phyloP scores from a whole-genome alignment of 179 eudicot genomes.

The Spinacia oleracea region DNA sequence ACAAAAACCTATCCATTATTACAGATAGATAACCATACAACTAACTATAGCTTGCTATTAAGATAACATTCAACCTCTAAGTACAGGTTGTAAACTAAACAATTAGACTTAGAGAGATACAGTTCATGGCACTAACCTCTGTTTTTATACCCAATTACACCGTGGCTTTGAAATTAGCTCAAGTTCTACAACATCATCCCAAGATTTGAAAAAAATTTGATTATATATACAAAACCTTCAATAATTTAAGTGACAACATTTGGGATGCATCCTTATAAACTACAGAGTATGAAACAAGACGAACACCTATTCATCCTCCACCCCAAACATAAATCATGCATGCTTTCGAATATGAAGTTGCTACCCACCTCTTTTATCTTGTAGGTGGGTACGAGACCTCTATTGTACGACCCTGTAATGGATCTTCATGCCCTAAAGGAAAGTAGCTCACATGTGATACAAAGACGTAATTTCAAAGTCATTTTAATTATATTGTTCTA shows the following conservation, averaged over 20 bases:
- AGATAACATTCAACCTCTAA: conserved; percentile 5
- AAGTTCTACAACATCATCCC: not conserved
- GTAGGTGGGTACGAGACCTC: not conserved
- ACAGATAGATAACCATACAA: not conserved
- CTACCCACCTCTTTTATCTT: too few relatives aligned
- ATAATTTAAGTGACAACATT: not conserved
- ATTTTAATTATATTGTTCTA: too few relatives aligned
- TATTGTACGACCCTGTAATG: not conserved
- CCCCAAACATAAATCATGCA: too few relatives aligned
- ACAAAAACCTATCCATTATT: not conserved
- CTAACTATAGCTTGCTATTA: not conserved
- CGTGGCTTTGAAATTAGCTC: too few relatives aligned
- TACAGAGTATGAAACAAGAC: not conserved
- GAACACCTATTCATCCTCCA: too few relatives aligned
- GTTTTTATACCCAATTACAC: too few relatives aligned
- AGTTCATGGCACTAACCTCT: not conserved
- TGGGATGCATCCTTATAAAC: not conserved
- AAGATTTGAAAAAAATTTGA: not conserved
- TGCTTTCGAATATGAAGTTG: too few relatives aligned
- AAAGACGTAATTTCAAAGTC: too few relatives aligned
- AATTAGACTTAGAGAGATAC: too few relatives aligned
- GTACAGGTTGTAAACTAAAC: not conserved
- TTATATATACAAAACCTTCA: not conserved
- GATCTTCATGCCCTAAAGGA: too few relatives aligned
- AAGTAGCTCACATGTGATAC: not conserved